Evolutionary conservation across 192 early-diverging fungal genomes (phyloP).

Genomic region (Coemansia umbellata): DNA sequence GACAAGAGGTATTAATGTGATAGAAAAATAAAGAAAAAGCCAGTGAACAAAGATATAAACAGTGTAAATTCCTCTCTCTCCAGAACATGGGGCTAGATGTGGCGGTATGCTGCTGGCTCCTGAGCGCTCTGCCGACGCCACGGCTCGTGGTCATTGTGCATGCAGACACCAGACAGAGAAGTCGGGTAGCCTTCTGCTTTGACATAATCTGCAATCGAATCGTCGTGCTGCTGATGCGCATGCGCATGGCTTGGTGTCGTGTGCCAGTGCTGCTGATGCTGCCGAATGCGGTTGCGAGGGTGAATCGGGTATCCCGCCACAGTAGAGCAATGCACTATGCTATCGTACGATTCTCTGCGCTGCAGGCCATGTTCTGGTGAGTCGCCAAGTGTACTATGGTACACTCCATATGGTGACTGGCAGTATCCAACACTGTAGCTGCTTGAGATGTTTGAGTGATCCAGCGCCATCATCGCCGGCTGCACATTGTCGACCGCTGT

Average conservation of each 20-base stretch:
- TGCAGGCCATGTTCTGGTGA: background rate
- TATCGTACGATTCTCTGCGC: conserved; percentile 12
- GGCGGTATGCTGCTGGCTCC: no score
- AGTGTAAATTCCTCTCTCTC: background rate
- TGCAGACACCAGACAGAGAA: no score
- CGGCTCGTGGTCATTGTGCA: no score
- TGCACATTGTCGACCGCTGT: background rate
- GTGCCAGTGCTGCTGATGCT: conserved; percentile 8
- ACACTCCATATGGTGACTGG: conserved; percentile 8
- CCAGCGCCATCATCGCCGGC: background rate
- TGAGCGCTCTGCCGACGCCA: no score
- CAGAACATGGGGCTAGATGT: no score
- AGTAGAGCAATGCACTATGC: background rate
- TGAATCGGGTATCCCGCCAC: background rate
- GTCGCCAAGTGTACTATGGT: background rate
- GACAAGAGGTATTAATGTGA: background rate
- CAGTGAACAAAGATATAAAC: background rate
- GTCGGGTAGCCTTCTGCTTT: no score
- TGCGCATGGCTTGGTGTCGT: conserved; percentile 9
- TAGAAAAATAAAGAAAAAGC: background rate
- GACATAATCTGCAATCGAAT: background rate
- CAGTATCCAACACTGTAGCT: conserved; percentile 16
- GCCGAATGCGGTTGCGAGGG: background rate
- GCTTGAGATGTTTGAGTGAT: background rate
- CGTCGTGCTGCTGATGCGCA: conserved; percentile 9